Percentiles rank a stretch among this genome's conserved stretches.
These are phyloP conservation scores for Clonostachys sp. DNA, from an alignment of 2,329 filamentous ascomycete genomes.

Conservation along the genomic window DNA sequence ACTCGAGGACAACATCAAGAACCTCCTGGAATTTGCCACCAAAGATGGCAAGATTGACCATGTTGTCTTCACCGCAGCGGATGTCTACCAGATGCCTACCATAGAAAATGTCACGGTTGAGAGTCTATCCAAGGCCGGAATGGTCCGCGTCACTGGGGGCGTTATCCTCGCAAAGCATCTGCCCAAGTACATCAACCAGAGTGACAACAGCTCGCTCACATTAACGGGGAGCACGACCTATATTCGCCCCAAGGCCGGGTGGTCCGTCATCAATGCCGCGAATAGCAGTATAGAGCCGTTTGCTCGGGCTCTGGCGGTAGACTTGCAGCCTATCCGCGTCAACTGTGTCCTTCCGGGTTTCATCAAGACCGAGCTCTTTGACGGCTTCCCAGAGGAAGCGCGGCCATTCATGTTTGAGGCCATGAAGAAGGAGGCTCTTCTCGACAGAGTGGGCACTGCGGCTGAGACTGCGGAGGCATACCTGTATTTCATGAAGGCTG, in stretches of 20 bases:
- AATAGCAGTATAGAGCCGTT: constrained; percentile 48
- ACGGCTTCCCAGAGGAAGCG: constrained; percentile 3
- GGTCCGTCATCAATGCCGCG: constrained; percentile 41
- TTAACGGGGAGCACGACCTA: constrained; percentile 50
- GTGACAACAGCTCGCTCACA: constrained; percentile 39
- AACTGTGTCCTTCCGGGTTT: constrained; percentile 57
- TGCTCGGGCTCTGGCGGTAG: constrained; percentile 52
- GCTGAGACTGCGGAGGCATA: constrained; percentile 38
- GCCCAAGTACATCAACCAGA: constrained; percentile 7
- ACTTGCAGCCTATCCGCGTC: constrained; percentile 58
- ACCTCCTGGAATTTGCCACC: constrained; percentile 39
- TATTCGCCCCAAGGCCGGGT: constrained; percentile 45
- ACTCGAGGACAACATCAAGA: constrained; percentile 34
- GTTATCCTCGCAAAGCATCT: constrained; percentile 48
- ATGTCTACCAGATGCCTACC: constrained; percentile 10
- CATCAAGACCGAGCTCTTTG: constrained; percentile 37
- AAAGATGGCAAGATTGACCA: constrained; percentile 49
- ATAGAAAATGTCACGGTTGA: constrained; percentile 17
- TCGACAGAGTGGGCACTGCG: constrained; percentile 17
- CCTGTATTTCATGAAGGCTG: constrained; percentile 33
- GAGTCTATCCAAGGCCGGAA: constrained; percentile 32
- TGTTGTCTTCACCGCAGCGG: constrained; percentile 52
- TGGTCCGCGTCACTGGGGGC: constrained; percentile 44
- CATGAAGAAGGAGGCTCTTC: background rate
- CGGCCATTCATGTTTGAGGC: background rate